phyloP scores from a whole-genome alignment of 257 asterid species.

The Salvia rosmarinus region DNA sequence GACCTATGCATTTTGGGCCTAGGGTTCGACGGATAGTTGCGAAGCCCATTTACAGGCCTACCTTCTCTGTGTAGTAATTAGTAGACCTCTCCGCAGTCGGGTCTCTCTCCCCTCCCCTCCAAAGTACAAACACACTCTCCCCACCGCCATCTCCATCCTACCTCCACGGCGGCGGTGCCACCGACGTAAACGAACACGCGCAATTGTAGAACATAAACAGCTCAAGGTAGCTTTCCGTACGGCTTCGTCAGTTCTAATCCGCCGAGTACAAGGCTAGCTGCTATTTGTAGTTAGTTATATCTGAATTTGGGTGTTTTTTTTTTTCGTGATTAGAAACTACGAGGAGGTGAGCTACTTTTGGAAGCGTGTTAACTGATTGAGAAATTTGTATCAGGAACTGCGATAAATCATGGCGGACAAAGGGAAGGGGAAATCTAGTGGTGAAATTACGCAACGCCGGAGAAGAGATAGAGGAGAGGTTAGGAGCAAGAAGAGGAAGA shows the following conservation, averaged over 20 bases:
- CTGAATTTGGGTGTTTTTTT: neutral
- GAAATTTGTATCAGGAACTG: constrained; percentile 2
- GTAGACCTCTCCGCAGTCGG: neutral
- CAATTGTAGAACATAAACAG: neutral
- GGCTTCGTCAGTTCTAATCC: too few relatives aligned
- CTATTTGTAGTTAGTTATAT: neutral
- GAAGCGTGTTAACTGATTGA: neutral
- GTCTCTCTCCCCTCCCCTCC: neutral
- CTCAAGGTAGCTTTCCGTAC: neutral
- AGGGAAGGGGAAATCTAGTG: constrained; percentile 35
- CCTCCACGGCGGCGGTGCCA: constrained; percentile 5
- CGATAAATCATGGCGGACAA: constrained; percentile 38
- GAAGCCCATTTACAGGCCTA: neutral
- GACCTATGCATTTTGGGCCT: neutral
- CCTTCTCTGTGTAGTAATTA: neutral
- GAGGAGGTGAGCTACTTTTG: neutral
- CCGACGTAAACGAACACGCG: neutral
- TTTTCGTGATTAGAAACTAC: neutral
- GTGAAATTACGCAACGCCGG: constrained; percentile 29
- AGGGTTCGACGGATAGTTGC: neutral
- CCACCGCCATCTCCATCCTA: neutral
- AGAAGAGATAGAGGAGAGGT: constrained; percentile 31
- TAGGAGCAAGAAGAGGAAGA: constrained; percentile 38
- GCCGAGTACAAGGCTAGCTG: neutral
- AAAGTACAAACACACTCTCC: neutral